Evolutionary conservation across 1,284 basidiomycete genomes (phyloP), one percentile per base, ranked within the genome.

Genomic region (Lignosus rhinocerotis): DNA sequence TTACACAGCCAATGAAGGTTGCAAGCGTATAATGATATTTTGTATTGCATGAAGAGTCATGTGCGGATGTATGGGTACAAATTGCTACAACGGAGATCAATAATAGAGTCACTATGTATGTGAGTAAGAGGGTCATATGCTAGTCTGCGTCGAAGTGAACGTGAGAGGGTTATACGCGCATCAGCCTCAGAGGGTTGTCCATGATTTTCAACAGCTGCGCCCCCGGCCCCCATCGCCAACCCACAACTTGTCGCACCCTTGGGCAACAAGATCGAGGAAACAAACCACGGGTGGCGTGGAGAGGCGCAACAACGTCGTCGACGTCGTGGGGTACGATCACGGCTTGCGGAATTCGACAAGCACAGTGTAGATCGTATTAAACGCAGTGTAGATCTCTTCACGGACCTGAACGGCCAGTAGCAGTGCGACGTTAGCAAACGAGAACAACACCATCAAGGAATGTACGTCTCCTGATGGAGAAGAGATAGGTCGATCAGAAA

Each of bases 361-460:
- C 80, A 96, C 94, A 56, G 94, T 94, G 76, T 98, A 98, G 66
- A 99, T 99, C 62, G 94, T 94, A 80, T 98, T 98, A 86, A 99
- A 99, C 41, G 97, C 97, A 58, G 93, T 94, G 75, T 99, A 99
- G 67, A 99, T 99, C 84, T 99, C 97, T 79, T 98, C 96, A 76
- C 97, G 85, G 75, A 98, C 92, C 93, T 95, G 74, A 66, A 68
- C 58, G 70, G 66, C 58, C 66, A 60, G 58, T 48, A 64, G 70
- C 60, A 67, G 70, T 49, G 43, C 61, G 64, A 69, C 63, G 75
- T 85, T 73, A 85, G 79, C 75, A 56, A 56, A 36, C 36, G 47
- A 53, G 46, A 60, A 48, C 31, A 39, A 50, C 43, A 33, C 12
- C 6, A 12, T 51, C 52, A 56, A 51, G 59, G 60, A 55, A 52